Base-by-base conservation (phyloP, 1,284 basidiomycete species). In the Leccinum pachyderme region DNA sequence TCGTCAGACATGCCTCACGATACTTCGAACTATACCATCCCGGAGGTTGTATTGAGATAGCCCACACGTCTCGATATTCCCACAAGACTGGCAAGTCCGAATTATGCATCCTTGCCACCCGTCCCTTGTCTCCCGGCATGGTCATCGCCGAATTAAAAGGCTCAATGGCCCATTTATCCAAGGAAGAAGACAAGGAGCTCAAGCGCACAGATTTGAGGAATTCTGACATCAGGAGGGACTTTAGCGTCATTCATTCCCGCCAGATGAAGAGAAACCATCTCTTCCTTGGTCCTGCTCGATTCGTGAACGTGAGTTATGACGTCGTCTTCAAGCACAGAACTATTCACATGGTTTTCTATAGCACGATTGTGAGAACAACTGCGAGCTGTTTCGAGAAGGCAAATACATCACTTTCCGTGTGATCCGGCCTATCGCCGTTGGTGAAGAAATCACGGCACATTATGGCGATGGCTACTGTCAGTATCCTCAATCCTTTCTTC, bases 301-400 rank as follows among this genome's bases (percentile, higher is more conserved):
- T 96, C 75, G 92, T 95, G 59, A 96, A 96, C 69, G 92, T 94
- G 73, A 81, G 90, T 76, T 51, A 60, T 56, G 56, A 55, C 47
- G 48, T 47, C 51, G 51, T 63, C 31, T 52, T 53, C 24, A 56
- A 57, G 57, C 50, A 60, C 52, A 43, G 48, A 28, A 53, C 54
- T 62, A 49, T 55, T 64, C 56, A 55, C 56, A 45, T 52, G 48
- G 54, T 47, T 41, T 63, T 64, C 52, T 70, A 58, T 70, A 93
- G 89, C 93, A 95, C 68, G 93, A 95, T 69, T 95, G 93, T 72
- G 83, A 92, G 56, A 90, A 94, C 63, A 95, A 95, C 69, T 89
- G 87, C 55, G 89, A 94, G 64, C 81, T 95, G 52, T 90, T 93
- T 69, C 86, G 92, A 51, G 86, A 90, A 72, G 93, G 92, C 37